These are phyloP conservation scores for Trichoderma sp. DNA, from an alignment of 2,329 filamentous ascomycete species.

Conservation along the genomic window DNA sequence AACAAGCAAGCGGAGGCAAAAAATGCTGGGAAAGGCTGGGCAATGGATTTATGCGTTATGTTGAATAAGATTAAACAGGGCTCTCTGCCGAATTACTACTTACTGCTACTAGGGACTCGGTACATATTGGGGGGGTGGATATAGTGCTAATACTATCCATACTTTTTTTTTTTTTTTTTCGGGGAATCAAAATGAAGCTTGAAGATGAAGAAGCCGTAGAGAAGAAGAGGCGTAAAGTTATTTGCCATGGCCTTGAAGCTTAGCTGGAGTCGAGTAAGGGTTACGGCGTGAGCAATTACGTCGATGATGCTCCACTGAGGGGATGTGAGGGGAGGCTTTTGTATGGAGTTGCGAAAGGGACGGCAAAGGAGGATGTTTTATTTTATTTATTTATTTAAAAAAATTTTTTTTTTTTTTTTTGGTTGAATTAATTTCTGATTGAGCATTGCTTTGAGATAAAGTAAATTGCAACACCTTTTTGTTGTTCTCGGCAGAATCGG, in stretches of 20 bases:
- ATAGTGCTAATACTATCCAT: slow-evolving; percentile 15
- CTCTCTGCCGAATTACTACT: slow-evolving; percentile 23
- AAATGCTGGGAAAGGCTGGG: slow-evolving; percentile 2
- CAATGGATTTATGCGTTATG: slow-evolving; percentile 21
- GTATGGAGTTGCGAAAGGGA: background rate
- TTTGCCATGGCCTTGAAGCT: background rate
- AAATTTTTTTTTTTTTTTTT: background rate
- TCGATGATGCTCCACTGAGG: slow-evolving; percentile 6
- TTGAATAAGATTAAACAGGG: slow-evolving; percentile 24
- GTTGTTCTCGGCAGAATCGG: background rate
- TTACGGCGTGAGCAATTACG: slow-evolving; percentile 3
- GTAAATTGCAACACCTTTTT: background rate
- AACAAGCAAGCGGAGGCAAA: slow-evolving; percentile 24
- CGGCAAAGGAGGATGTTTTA: background rate
- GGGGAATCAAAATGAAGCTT: background rate
- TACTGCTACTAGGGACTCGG: slow-evolving; percentile 14
- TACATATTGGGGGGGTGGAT: slow-evolving; percentile 18
- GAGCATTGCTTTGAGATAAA: background rate
- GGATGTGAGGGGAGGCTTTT: background rate
- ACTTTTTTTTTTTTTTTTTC: background rate
- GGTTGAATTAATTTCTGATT: accelerated
- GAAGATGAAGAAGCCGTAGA: background rate
- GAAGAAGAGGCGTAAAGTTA: background rate
- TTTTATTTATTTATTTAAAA: too few relatives aligned
- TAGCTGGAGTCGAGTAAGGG: background rate